Evolutionary conservation across 2,329 filamentous ascomycete species (phyloP), one percentile per base, ranked within the genome.

Genomic region (Aspergillus melleus): DNA sequence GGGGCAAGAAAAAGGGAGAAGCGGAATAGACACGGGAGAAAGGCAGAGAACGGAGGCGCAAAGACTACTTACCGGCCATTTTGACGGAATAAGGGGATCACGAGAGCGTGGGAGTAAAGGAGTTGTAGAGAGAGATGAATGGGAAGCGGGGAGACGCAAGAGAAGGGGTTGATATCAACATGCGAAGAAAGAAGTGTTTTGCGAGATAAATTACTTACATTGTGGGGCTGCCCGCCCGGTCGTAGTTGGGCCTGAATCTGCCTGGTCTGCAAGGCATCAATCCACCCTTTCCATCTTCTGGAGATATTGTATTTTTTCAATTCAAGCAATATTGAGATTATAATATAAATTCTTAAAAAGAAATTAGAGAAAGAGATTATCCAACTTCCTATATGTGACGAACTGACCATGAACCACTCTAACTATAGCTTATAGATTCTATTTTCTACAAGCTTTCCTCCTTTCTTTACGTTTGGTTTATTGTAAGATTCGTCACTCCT

Each of bases 21-120:
- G 14, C 36, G 36, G 36, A 16, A 44, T 14, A n/a, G 36, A 42
- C 4, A 16, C 14, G 60, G 54, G 30, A 29, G 30, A 47, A 39
- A 12, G 36, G 19, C 14, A 32, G 42, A n/a, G 42, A 32, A 14
- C 49, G 20, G 20, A 26, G 22, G 44, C 30, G 20, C 22, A 49
- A 32, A 6, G 20, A 19, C 6, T 16, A 74, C 74, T 67, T 68
- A 76, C 73, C 68, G 47, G 71, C 61, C 74, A 76, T 76, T 68
- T 70, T 76, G 70, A 68, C 54, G 55, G 52, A 50, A 39, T 60
- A 67, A 29, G 47, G 64, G 61, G n/a, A 61, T 63, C 58, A 65
- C 60, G 55, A 56, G 54, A 42, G 58, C 67, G 66, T 63, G 69
- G 67, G 58, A 49, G 50, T 44, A 47, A 62, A 59, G 58, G 56